These are phyloP conservation scores for Colletotrichum paranaense DNA, from an alignment of 2,329 filamentous ascomycete species.

Conservation along the genomic window DNA sequence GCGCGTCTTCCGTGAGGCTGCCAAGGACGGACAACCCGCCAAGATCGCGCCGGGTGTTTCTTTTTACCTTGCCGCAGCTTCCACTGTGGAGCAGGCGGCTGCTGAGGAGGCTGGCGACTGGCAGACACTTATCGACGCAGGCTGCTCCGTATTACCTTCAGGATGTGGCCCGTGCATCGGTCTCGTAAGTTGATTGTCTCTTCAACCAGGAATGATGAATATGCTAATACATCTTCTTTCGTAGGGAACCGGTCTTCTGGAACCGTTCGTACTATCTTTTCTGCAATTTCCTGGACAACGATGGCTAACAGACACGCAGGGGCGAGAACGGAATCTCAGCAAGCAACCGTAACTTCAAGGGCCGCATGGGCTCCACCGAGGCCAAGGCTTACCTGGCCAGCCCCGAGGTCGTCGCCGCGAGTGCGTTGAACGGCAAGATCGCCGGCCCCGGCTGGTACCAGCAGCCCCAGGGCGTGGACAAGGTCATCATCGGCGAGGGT, in stretches of 20 bases:
- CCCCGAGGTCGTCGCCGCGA: conserved; percentile 92
- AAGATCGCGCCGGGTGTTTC: conserved; percentile 82
- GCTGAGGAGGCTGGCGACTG: conserved; percentile 88
- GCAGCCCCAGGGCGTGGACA: conserved; percentile 73
- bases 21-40: conserved; percentile 70
- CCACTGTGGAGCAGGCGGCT: conserved; percentile 77
- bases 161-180: conserved; percentile 91
- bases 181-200: conserved; percentile 50
- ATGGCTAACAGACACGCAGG: not conserved
- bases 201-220: not conserved
- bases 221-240: not conserved
- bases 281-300: not conserved
- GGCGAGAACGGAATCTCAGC: conserved; percentile 90
- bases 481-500: conserved; percentile 78
- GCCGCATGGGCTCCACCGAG: conserved; percentile 84
- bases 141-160: conserved; percentile 71
- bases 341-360: conserved; percentile 91
- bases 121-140: conserved; percentile 84
- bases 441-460: conserved; percentile 83
- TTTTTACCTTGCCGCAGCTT: conserved; percentile 92
- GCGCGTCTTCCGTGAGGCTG: conserved; percentile 84
- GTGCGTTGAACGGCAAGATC: conserved; percentile 79
- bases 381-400: conserved; percentile 89
- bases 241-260: conserved; percentile 73
- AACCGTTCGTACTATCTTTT: conserved; percentile 57